Percentiles rank a stretch among this genome's conserved stretches.
These are phyloP conservation scores for Neospermospora avenae DNA, from an alignment of 2,329 filamentous ascomycete species.

Conservation along the genomic window DNA sequence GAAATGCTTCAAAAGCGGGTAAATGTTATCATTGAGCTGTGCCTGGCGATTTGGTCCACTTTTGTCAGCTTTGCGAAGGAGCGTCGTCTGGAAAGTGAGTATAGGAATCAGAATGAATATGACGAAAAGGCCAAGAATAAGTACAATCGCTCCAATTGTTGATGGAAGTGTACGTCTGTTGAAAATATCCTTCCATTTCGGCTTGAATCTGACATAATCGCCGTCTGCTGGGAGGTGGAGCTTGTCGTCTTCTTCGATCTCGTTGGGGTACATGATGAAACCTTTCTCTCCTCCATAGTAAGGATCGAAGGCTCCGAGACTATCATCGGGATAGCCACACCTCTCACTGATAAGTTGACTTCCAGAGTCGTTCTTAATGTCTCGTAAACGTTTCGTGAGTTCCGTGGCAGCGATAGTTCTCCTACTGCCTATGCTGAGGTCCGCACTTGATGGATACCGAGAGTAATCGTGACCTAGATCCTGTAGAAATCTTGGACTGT, in stretches of 20 bases:
- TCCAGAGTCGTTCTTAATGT: constrained; percentile 22
- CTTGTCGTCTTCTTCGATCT: constrained; percentile 51
- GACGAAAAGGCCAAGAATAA: constrained; percentile 45
- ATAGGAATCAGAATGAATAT: constrained; percentile 51
- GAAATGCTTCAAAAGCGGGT: constrained; percentile 47
- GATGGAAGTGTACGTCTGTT: constrained; percentile 42
- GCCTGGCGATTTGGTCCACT: constrained; percentile 30
- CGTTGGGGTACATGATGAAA: constrained; percentile 44
- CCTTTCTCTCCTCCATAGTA: constrained; percentile 39
- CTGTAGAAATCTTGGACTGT: constrained; percentile 22
- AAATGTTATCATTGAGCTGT: constrained; percentile 45
- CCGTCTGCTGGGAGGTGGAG: constrained; percentile 51
- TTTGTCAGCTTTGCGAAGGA: not conserved
- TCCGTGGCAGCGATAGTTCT: not conserved
- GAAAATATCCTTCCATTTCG: constrained; percentile 44
- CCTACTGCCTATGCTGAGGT: constrained; percentile 1
- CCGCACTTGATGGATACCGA: constrained; percentile 29
- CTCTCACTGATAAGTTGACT: constrained; percentile 35
- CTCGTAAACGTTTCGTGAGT: constrained; percentile 13
- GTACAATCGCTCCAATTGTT: constrained; percentile 37
- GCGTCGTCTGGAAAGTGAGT: constrained; percentile 40
- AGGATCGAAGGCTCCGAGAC: constrained; percentile 42
- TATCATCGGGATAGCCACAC: constrained; percentile 45
- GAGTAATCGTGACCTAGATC: constrained; percentile 35
- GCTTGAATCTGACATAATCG: constrained; percentile 42